A percentile compares a stretch with the other conserved stretches of the same genome.
phyloP scores from a whole-genome alignment of 768 basidiomycete genomes.

The Strobilomyces echinocephalus region DNA sequence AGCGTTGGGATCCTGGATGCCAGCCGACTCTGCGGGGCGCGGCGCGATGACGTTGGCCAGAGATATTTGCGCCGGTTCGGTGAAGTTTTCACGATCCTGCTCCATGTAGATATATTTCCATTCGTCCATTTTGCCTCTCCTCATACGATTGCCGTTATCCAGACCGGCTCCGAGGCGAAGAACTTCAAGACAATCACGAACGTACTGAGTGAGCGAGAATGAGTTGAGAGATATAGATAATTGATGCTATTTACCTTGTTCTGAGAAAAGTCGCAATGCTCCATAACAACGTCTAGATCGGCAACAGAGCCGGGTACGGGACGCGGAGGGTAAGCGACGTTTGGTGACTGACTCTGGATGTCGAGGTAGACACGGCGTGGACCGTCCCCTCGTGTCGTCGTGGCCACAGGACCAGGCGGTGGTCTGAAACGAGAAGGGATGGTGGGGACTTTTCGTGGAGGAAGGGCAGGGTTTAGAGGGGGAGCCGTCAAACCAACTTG shows the following conservation, averaged over 20 bases:
- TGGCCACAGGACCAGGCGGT: slow-evolving; percentile 43
- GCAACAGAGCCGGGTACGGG: slow-evolving; percentile 80
- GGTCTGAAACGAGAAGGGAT: slow-evolving; percentile 47
- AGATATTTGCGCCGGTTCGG: slow-evolving; percentile 31
- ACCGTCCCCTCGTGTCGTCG: slow-evolving; percentile 67
- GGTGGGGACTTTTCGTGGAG: slow-evolving; percentile 44
- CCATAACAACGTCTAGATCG: slow-evolving; percentile 87
- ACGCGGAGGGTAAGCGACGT: slow-evolving; percentile 80
- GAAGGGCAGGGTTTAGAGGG: slow-evolving; percentile 72
- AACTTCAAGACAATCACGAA: slow-evolving; percentile 95
- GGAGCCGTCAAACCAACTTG: slow-evolving; percentile 52
- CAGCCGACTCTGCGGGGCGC: slow-evolving; percentile 26
- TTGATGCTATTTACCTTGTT: slow-evolving; percentile 49
- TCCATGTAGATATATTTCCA: slow-evolving; percentile 91
- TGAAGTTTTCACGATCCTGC: slow-evolving; percentile 39
- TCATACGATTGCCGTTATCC: slow-evolving; percentile 71
- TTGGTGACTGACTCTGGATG: slow-evolving; percentile 53
- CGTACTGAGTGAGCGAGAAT: slow-evolving; percentile 54
- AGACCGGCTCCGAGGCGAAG: slow-evolving; percentile 87
- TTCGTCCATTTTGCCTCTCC: slow-evolving; percentile 71
- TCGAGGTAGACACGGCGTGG: slow-evolving; percentile 76
- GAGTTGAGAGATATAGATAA: slow-evolving; percentile 2
- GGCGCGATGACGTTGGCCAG: slow-evolving; percentile 31
- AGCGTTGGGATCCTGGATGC: slow-evolving; percentile 43
- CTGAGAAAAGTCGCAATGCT: slow-evolving; percentile 86